These are phyloP conservation scores for Corymbia citriodora DNA, from an alignment of 441 rosid genomes.

Conservation along the genomic window DNA sequence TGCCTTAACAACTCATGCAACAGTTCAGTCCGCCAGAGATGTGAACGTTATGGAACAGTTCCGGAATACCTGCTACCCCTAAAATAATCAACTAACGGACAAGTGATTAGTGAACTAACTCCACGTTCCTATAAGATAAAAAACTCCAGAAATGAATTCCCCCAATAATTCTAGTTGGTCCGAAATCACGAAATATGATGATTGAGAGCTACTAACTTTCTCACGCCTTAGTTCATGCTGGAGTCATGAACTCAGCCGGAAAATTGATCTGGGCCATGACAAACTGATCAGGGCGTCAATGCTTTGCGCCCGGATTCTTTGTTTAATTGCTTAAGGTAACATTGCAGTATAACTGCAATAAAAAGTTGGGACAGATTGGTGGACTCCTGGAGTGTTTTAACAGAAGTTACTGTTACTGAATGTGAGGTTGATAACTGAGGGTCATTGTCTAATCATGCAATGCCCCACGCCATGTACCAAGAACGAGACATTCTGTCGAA, in stretches of 20 bases:
- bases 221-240: background rate
- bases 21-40: background rate
- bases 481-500: background rate
- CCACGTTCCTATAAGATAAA: background rate
- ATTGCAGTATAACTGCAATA: background rate
- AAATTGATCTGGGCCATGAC: background rate
- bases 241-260: background rate
- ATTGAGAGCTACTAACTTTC: background rate
- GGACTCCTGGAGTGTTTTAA: background rate
- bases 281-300: background rate
- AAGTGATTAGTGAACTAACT: background rate
- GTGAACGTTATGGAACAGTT: background rate
- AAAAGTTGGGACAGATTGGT: background rate
- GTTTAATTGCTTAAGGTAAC: background rate
- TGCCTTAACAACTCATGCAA: background rate
- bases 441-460: background rate
- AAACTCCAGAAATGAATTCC: background rate
- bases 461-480: background rate
- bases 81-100: background rate
- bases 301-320: background rate
- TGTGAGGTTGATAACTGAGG: background rate
- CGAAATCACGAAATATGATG: background rate
- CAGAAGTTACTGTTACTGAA: background rate
- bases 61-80: background rate
- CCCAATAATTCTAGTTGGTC: background rate